phyloP scores from a whole-genome alignment of 1,284 basidiomycete genomes.

The Jaminaea rosea region DNA sequence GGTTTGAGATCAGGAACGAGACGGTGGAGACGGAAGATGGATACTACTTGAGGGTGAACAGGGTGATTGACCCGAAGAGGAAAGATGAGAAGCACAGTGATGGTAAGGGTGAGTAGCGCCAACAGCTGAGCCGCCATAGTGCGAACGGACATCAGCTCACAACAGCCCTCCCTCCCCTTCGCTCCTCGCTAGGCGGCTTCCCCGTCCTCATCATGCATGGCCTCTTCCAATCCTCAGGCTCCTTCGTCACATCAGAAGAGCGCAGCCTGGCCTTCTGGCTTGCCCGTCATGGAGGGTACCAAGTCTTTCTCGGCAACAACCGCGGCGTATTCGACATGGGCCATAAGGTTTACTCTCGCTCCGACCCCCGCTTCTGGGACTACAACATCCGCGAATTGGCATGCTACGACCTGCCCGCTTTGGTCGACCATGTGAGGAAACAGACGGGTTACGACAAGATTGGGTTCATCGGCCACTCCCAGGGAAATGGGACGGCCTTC shows the following conservation, averaged over 20 bases:
- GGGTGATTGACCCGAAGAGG: slow-evolving; percentile 53
- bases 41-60: slow-evolving; percentile 54
- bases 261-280: slow-evolving; percentile 59
- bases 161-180: too few relatives aligned
- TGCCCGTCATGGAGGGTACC: slow-evolving; percentile 54
- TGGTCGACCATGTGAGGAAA: slow-evolving; percentile 56
- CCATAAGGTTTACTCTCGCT: slow-evolving; percentile 51
- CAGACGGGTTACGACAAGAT: slow-evolving; percentile 56
- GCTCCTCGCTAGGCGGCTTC: slow-evolving; percentile 49
- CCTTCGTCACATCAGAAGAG: slow-evolving; percentile 59
- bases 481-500: slow-evolving; percentile 53
- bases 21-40: slow-evolving; percentile 57
- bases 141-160: too few relatives aligned
- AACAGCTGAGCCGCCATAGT: neutral
- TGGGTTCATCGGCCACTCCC: slow-evolving; percentile 56
- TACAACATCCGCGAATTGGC: slow-evolving; percentile 59
- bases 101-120: slow-evolving; percentile 45
- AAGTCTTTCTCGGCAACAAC: slow-evolving; percentile 59
- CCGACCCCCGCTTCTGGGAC: slow-evolving; percentile 59
- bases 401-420: slow-evolving; percentile 57
- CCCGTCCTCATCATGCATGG: slow-evolving; percentile 59
- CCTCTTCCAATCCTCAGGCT: slow-evolving; percentile 58
- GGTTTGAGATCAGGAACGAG: slow-evolving; percentile 57
- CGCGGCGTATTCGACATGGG: slow-evolving; percentile 59
- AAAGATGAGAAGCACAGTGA: slow-evolving; percentile 46